Conservation (phyloP, 768 basidiomycete species). For the Pisolithus microcarpus region DNA sequence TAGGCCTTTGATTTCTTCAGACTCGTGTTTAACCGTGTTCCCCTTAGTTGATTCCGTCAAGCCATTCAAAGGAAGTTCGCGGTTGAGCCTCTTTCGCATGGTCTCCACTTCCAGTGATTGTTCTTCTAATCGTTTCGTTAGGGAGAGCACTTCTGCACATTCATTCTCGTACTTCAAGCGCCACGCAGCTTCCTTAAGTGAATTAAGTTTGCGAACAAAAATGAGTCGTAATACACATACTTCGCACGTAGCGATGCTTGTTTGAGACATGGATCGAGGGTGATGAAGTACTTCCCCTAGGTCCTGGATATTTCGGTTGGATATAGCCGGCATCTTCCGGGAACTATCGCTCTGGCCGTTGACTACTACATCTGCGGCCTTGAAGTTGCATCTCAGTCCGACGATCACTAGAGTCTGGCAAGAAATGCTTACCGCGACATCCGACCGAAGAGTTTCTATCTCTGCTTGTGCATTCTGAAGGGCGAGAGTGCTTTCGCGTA, state of each 20-base stretch:
- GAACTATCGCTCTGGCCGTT: slow-evolving; percentile 35
- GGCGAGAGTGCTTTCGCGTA: slow-evolving; percentile 79
- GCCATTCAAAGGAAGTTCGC: slow-evolving; percentile 46
- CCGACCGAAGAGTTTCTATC: slow-evolving; percentile 70
- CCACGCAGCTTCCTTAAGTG: slow-evolving; percentile 21
- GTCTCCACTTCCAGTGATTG: slow-evolving; percentile 48
- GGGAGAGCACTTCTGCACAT: slow-evolving; percentile 23
- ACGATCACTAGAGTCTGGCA: background rate
- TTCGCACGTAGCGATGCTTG: slow-evolving; percentile 6
- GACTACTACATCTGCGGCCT: slow-evolving; percentile 44
- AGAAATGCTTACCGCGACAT: slow-evolving; percentile 48
- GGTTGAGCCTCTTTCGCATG: slow-evolving; percentile 51
- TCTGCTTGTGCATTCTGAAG: slow-evolving; percentile 88
- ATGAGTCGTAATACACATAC: slow-evolving; percentile 2
- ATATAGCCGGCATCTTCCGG: slow-evolving; percentile 41
- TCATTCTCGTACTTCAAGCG: slow-evolving; percentile 24
- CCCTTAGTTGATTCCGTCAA: slow-evolving; percentile 21
- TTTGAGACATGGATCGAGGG: slow-evolving; percentile 23
- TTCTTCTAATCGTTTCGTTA: slow-evolving; percentile 31
- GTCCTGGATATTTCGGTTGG: slow-evolving; percentile 46
- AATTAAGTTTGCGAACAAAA: background rate
- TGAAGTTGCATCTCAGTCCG: background rate
- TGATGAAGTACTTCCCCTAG: slow-evolving; percentile 45
- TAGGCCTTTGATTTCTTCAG: slow-evolving; percentile 69
- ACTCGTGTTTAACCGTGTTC: slow-evolving; percentile 44